phyloP scores from a whole-genome alignment of 108 stramenopile genomes.

The Cyclotella baltica region DNA sequence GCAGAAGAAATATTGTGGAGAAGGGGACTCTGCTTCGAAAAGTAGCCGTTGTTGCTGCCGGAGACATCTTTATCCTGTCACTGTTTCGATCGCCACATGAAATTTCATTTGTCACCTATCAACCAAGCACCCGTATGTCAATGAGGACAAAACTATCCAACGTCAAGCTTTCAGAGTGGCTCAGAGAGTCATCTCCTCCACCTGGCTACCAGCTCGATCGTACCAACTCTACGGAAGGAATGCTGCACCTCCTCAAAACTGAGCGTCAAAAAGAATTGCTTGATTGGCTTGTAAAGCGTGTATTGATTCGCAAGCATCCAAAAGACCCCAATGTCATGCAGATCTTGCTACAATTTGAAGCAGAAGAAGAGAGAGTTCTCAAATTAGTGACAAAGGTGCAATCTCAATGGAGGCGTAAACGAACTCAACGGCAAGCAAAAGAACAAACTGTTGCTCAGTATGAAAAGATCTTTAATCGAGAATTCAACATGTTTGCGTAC shows the following conservation, averaged over 20 bases:
- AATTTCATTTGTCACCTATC: constrained; percentile 47
- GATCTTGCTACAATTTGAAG: constrained; percentile 48
- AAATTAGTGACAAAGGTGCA: constrained; percentile 53
- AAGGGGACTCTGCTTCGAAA: constrained; percentile 51
- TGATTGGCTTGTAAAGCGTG: constrained; percentile 57
- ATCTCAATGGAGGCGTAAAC: constrained; percentile 54
- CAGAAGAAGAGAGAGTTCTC: constrained; percentile 49
- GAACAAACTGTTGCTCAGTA: constrained; percentile 29
- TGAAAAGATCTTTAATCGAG: constrained; percentile 62
- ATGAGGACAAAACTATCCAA: constrained; percentile 34
- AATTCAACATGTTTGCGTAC: constrained; percentile 51
- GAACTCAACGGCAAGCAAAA: constrained; percentile 34
- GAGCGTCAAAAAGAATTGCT: constrained; percentile 38
- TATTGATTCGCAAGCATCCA: constrained; percentile 47
- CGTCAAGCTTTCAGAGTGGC: constrained; percentile 28
- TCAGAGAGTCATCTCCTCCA: constrained; percentile 10
- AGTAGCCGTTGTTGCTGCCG: constrained; percentile 21
- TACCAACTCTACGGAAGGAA: constrained; percentile 3
- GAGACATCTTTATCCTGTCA: constrained; percentile 48
- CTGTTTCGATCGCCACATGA: constrained; percentile 55
- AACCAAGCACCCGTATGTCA: constrained; percentile 34
- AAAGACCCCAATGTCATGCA: constrained; percentile 23
- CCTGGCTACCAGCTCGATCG: background rate
- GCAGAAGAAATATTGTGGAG: constrained; percentile 47
- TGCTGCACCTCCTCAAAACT: constrained; percentile 23